These are phyloP conservation scores for Prunus dulcis DNA, from an alignment of 306 rosid genomes.

Conservation along the genomic window DNA sequence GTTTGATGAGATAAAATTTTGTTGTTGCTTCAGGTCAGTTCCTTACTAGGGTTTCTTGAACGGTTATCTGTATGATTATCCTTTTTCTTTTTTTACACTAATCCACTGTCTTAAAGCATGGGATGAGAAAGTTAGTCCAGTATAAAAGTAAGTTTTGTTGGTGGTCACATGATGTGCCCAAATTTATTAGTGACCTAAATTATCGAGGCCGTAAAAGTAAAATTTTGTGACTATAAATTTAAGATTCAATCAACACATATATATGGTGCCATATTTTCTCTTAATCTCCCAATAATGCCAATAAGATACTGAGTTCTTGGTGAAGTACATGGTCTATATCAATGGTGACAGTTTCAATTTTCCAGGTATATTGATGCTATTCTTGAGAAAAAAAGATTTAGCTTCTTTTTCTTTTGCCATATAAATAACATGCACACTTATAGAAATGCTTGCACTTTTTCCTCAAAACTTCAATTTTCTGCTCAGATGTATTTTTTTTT, in stretches of 20 bases:
- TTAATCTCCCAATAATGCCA: neutral
- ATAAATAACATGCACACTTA: neutral
- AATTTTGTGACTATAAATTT: neutral
- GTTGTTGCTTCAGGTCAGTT: constrained; percentile 1
- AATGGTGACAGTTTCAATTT: neutral
- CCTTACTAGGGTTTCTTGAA: neutral
- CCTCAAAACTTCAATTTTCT: neutral
- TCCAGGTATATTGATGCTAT: neutral
- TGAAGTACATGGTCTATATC: neutral
- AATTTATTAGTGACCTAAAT: neutral
- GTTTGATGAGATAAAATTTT: neutral
- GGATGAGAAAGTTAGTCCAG: neutral
- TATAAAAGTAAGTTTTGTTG: neutral
- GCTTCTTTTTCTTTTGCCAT: neutral
- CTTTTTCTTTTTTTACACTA: neutral
- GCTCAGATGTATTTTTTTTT: neutral
- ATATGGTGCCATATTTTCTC: neutral
- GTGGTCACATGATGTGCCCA: neutral
- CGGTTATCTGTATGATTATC: neutral
- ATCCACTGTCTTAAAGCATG: neutral
- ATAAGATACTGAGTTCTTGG: neutral
- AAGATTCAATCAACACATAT: neutral
- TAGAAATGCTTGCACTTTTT: neutral
- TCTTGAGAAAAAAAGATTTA: neutral
- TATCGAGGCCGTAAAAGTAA: neutral